phyloP scores from a whole-genome alignment of 805 yeast species.

The Ogataea pilisensis region DNA sequence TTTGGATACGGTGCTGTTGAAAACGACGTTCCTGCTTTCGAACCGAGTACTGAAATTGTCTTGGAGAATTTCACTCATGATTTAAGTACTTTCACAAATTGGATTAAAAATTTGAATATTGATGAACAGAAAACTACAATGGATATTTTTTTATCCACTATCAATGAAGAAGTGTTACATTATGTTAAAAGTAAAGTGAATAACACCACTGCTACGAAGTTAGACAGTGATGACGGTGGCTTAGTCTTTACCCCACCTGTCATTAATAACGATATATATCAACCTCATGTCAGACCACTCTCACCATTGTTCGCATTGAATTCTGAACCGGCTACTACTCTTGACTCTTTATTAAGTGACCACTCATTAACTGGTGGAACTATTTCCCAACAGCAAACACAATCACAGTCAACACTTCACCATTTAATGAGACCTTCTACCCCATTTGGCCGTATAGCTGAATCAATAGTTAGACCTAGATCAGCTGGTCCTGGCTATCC shows the following conservation, averaged over 20 bases:
- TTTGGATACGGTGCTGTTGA: conserved; percentile 15
- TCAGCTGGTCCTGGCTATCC: conserved; percentile 40
- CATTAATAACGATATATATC: conserved; percentile 20
- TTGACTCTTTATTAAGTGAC: conserved; percentile 37
- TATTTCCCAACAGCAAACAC: conserved; percentile 1
- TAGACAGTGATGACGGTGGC: conserved; percentile 9
- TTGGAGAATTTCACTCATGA: conserved; percentile 38
- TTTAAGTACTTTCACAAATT: conserved; percentile 40
- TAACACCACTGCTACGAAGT: conserved; percentile 13
- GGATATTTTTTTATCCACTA: conserved; percentile 43
- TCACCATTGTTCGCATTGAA: conserved; percentile 31
- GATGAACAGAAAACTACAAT: conserved; percentile 45
- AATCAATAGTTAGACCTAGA: conserved; percentile 35
- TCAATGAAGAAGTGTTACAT: conserved; percentile 42
- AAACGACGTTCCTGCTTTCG: conserved; percentile 31
- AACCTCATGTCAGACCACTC: conserved; percentile 27
- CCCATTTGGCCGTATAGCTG: conserved; percentile 6
- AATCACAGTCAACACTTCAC: conserved; percentile 2
- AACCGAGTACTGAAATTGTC: conserved; percentile 26
- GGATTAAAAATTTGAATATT: conserved; percentile 43
- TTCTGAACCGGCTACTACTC: conserved; percentile 33
- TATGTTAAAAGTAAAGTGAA: conserved; percentile 42
- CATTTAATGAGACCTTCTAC: conserved; percentile 8
- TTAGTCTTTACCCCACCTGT: conserved; percentile 22
- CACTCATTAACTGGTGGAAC: conserved; percentile 7